Conservation (phyloP, 2,329 filamentous ascomycete genomes). For the Xylariaceae sp. region DNA sequence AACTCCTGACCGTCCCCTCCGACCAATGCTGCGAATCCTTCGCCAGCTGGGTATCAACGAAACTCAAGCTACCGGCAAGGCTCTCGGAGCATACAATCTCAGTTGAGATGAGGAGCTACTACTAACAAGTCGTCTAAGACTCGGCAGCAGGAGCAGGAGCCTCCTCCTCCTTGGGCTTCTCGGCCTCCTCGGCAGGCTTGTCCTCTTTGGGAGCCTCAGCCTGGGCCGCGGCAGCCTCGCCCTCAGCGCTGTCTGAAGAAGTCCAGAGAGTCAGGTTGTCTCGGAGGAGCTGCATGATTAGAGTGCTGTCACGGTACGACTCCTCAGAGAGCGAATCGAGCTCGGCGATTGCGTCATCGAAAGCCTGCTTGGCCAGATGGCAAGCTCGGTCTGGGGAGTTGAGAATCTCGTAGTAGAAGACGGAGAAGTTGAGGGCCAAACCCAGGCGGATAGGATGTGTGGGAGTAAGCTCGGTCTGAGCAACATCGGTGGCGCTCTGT, state of each 20-base stretch:
- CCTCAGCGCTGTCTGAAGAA: slow-evolving; percentile 82
- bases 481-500: slow-evolving; percentile 94
- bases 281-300: slow-evolving; percentile 98
- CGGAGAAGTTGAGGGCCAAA: slow-evolving; percentile 97
- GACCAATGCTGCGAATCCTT: slow-evolving; percentile 31
- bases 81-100: slow-evolving; percentile 27
- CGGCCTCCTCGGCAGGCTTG: slow-evolving; percentile 44
- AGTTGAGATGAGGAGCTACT: slow-evolving; percentile 37
- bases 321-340: slow-evolving; percentile 97
- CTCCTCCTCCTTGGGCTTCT: slow-evolving; percentile 54
- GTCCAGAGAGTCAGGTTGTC: slow-evolving; percentile 99
- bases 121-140: slow-evolving; percentile 45
- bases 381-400: slow-evolving; percentile 97
- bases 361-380: slow-evolving; percentile 98
- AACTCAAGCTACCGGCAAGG: slow-evolving; percentile 23
- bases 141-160: slow-evolving; percentile 43
- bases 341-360: slow-evolving; percentile 97
- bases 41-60: slow-evolving; percentile 30
- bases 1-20: slow-evolving; percentile 29
- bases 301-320: slow-evolving; percentile 97
- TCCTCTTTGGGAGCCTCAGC: slow-evolving; percentile 57
- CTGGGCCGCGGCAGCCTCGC: slow-evolving; percentile 57
- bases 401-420: slow-evolving; percentile 99
- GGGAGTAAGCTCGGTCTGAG: slow-evolving; percentile 93
- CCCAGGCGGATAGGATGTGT: slow-evolving; percentile 98